Percentiles rank a stretch among this genome's conserved stretches.
These are phyloP conservation scores for Arachnomyces sp. DNA, from an alignment of 2,329 filamentous ascomycete genomes.

Conservation along the genomic window DNA sequence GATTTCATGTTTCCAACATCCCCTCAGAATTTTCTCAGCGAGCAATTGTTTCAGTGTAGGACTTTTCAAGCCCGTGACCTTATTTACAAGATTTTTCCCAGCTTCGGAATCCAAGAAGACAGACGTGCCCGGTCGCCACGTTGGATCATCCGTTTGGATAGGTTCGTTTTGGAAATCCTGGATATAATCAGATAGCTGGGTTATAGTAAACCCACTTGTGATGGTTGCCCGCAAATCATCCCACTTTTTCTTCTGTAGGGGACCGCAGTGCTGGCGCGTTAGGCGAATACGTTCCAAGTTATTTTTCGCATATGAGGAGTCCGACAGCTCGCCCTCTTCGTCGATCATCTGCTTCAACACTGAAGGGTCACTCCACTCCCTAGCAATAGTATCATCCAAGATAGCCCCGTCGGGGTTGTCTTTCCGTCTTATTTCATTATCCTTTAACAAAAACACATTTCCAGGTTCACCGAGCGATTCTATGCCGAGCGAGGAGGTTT, in stretches of 20 bases:
- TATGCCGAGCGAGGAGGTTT: not conserved
- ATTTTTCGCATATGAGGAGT: not conserved
- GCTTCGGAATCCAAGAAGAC: conserved; percentile 15
- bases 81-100: conserved; percentile 13
- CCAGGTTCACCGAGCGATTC: conserved; percentile 1
- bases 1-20: conserved; percentile 32
- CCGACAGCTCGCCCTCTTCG: conserved; percentile 2
- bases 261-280: conserved; percentile 17
- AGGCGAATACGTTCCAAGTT: conserved; percentile 23
- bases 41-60: conserved; percentile 25
- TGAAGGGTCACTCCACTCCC: conserved; percentile 6
- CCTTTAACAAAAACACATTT: conserved; percentile 4
- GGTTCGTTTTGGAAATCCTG: conserved; percentile 4
- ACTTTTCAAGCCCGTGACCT: conserved; percentile 14
- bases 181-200: conserved; percentile 27
- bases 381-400: not conserved
- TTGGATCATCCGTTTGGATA: conserved; percentile 1
- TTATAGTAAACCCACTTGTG: conserved; percentile 26
- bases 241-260: conserved; percentile 22
- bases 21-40: conserved; percentile 30
- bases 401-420: too few relatives aligned
- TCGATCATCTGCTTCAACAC: conserved; percentile 11
- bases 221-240: conserved; percentile 23
- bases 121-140: conserved; percentile 28
- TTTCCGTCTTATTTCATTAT: conserved; percentile 1